Evolutionary conservation across 2,329 filamentous ascomycete species (phyloP).

Genomic region (Scedosporium dehoogii): DNA sequence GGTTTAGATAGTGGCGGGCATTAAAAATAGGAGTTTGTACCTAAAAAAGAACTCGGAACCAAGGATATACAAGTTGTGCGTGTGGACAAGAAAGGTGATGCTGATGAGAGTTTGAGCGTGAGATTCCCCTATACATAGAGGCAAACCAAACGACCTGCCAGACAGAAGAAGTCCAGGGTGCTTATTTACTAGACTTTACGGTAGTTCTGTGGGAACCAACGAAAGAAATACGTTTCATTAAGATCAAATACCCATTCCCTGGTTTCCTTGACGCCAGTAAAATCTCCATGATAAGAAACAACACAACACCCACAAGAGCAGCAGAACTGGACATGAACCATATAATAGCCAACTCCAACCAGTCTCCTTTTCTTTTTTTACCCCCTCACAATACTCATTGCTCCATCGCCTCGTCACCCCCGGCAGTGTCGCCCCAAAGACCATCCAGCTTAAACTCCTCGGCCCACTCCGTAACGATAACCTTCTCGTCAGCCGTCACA

Average conservation of each 20-base stretch:
- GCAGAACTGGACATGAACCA: neutral
- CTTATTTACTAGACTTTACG: too few species aligned
- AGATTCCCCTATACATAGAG: too few species aligned
- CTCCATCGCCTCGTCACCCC: constrained; percentile 39
- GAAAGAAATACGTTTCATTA: neutral
- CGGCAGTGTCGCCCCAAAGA: constrained; percentile 63
- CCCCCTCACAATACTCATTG: constrained; percentile 20
- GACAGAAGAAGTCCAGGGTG: too few species aligned
- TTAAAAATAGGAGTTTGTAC: too few species aligned
- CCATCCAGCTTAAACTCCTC: constrained; percentile 93
- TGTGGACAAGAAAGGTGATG: too few species aligned
- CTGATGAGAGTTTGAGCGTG: too few species aligned
- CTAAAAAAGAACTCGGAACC: too few species aligned
- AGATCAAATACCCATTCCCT: neutral
- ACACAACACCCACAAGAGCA: neutral
- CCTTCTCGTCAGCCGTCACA: constrained; percentile 56
- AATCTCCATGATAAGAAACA: neutral
- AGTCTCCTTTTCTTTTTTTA: neutral
- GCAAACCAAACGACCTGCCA: too few species aligned
- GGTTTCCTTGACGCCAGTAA: neutral
- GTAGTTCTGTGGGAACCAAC: neutral
- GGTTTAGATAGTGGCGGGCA: neutral
- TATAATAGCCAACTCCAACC: neutral
- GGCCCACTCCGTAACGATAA: constrained; percentile 87
- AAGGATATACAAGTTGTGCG: too few species aligned